Evolutionary conservation across 805 yeast species (phyloP), one percentile per base, ranked within the genome.

Genomic region (Kazachstania martiniae): DNA sequence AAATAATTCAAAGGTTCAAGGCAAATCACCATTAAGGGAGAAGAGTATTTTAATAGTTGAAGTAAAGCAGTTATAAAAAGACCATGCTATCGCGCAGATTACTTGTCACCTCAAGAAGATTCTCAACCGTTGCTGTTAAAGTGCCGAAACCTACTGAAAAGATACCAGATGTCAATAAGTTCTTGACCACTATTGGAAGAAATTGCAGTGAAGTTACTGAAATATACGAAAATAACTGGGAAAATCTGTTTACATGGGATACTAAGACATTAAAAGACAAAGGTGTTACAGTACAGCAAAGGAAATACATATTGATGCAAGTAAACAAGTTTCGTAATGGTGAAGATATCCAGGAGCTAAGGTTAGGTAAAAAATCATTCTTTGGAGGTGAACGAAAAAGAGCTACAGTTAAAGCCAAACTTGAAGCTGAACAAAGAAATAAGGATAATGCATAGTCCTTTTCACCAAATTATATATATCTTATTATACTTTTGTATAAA

Each of bases 381-480:
- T 64, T 74, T 59, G 95, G 95, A 17, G 94, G 95, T 49, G 95
- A 86, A 59, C 72, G 95, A 55, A 79, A 74, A 47, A 70, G 78
- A 39, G 25, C 25, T 7, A 19, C 10, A 8, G 21, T 10, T 43
- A 60, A 65, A 12, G 89, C 94, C 8, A 70, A 70, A 40, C 54
- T 71, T 58, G 58, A 69, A 33, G 68, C 75, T 34, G 72, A 72
- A 43, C 71, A 74, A 15, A 26, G 36, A 17, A 28, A 31, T 10
- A 29, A 35, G 13, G 12, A 25, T 12, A 8, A 9, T 4, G 9
- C 8, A 12, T 18, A 12, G 3, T 8, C 18, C 13, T 4, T 23
- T 10, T 29, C 13, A 17, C 12, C 12, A 8, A 29, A 14, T 22
- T 29, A 12, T 29, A 14, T 31, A 18, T 18, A 18, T 13, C 10